Base-by-base conservation (phyloP, 257 asterid species). In the Forsythia viridissima region DNA sequence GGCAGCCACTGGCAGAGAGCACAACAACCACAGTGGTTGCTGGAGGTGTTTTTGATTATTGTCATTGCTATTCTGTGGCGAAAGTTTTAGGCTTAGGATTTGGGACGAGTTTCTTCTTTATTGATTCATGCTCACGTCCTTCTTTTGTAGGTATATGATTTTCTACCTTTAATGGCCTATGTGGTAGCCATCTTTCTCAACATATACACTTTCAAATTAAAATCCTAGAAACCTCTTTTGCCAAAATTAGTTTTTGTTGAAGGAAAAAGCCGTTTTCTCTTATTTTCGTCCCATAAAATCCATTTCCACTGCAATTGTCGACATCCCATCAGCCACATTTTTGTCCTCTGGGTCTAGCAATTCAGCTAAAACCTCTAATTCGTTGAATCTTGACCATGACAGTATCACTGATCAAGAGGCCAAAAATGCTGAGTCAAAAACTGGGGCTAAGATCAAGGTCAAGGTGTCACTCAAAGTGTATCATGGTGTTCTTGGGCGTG, bases 381-480 rank as follows among this genome's bases (percentile, higher is more conserved):
- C 88, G 0, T 12, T 77, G 48, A 77, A 84, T 16, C 86, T 85
- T 18, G 88, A 85, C 55, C 84, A 18, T 16, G 77, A n/a, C 3
- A 63, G 66, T 67, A 4, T 76, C n/a, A 73, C 57, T 66, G 83
- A 79, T 18, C 84, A 80, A 37, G 78, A 77, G 61, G 79, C 80
- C 65, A 82, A 81, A 75, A 77, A 81, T 43, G 85, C 85, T 38
- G 83, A 63, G 38, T 86, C 87, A 52, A 89, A 84, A 71, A 70
- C 87, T 66, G 90, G 90, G 77, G 79, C 93, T 20, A 88, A 72
- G 65, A 91, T 94, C 74, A 85, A 86, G 86, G 98, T 94, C 34
- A 91, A 76, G 43, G 96, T 79, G 77, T 96, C 97, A 0, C 81
- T 94, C 79, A 91, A 84, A 81, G 96, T 92, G 71, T 94, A 89